Evolutionary conservation across 441 rosid genomes (phyloP), one percentile per base, ranked within the genome.

Genomic region (Euphorbia neoarborescens): DNA sequence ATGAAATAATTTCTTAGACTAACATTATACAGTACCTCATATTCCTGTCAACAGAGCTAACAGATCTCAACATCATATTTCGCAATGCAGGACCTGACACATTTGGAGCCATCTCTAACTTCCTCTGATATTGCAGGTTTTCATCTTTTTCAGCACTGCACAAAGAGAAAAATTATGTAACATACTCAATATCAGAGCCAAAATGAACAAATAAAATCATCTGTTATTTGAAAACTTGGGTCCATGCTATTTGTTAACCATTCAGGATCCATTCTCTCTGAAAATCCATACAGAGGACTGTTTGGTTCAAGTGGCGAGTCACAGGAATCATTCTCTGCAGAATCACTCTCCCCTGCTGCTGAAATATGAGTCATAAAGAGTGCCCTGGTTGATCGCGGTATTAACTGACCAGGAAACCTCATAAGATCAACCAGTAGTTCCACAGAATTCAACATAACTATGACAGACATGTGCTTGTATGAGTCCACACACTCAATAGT

Each of bases 241-340:
- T 78, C 65, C 69, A 76, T 42, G 59, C 40, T 59, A 66, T 71
- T 60, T 69, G 48, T 86, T 73, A 46, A 90, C 99, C 95, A 88
- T 80, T 89, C 97, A 81, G 83, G 82, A 77, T 95, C 99, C 77
- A 83, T 71, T 84, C 90, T 82, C 71, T 95, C 98, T 42, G 97
- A 66, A 82, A 80, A 81, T 63, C 98, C 97, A 83, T 88, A 92
- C 34, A 91, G 83, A 70, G 99, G 99, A 82, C 99, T 95, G 76
- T 92, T 95, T 75, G 99, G 99, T 83, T 95, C 99, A 62, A 95
- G 82, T 15, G 99, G 98, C 73, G 99, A 95, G 81, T 95, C 99
- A 62, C 99, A 95, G 37, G 99, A 95, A 77, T 95, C 99, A 83
- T 95, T 95, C 83, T 95, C 99, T 69, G 96, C 98, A 81, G 97